Conservation (phyloP, 768 basidiomycete species). For the Mycena polygramma region DNA sequence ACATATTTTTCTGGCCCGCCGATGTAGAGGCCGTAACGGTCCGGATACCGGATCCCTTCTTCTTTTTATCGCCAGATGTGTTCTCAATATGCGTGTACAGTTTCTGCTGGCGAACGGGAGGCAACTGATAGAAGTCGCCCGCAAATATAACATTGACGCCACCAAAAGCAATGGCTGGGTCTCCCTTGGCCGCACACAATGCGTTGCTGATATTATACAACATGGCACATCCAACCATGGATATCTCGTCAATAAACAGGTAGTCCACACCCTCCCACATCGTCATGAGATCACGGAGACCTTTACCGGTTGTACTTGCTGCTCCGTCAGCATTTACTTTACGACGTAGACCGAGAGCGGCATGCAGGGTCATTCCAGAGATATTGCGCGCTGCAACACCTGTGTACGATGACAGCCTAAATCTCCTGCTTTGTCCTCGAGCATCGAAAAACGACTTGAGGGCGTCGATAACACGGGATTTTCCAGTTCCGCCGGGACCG, state of each 20-base stretch:
- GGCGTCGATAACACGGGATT: constrained; percentile 42
- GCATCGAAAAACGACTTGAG: too few relatives aligned
- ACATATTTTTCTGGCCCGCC: too few relatives aligned
- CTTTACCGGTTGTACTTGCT: background rate
- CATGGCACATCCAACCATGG: constrained; percentile 53
- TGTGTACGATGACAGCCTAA: constrained; percentile 50
- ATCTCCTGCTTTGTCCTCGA: too few relatives aligned
- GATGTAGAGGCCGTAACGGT: too few relatives aligned
- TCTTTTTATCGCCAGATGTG: too few relatives aligned
- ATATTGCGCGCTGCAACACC: constrained; percentile 57
- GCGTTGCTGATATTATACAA: constrained; percentile 49
- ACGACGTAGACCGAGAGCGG: constrained; percentile 43
- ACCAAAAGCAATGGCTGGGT: constrained; percentile 49
- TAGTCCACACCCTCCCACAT: constrained; percentile 57
- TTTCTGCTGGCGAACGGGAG: too few relatives aligned
- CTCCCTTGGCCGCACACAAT: constrained; percentile 48
- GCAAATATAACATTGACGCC: constrained; percentile 57
- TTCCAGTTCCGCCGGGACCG: constrained; percentile 48
- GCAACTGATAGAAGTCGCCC: constrained; percentile 58
- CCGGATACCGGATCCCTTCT: too few relatives aligned
- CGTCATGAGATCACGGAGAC: constrained; percentile 35
- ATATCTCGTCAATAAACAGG: constrained; percentile 55
- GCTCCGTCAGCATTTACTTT: too few relatives aligned
- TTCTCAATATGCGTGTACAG: too few relatives aligned
- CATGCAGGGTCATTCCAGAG: constrained; percentile 54